phyloP scores from a whole-genome alignment of 345 rosid species.

The Linum usitatissimum region DNA sequence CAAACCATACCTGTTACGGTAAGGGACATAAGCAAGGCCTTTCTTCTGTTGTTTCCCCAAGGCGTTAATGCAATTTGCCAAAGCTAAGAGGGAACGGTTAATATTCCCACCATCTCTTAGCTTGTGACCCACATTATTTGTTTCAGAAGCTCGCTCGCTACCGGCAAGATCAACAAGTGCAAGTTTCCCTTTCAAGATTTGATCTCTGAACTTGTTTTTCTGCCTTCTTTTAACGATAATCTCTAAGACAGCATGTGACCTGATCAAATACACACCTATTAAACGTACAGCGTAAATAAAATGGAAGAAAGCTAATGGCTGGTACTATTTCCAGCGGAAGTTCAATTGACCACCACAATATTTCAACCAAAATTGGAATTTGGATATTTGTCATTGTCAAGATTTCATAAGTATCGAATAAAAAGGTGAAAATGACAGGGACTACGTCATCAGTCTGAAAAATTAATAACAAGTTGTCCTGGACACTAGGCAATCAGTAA shows the following conservation, averaged over 20 bases:
- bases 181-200: conserved; percentile 75
- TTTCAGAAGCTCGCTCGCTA: conserved; percentile 94
- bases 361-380: neutral
- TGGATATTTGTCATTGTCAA: neutral
- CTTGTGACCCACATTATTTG: conserved; percentile 83
- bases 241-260: conserved; percentile 93
- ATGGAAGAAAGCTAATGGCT: neutral
- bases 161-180: conserved; percentile 99
- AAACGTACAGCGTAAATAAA: neutral
- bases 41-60: conserved; percentile 88
- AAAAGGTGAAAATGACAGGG: too few species aligned
- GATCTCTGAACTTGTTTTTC: conserved; percentile 58
- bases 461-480: too few species aligned
- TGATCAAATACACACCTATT: conserved; percentile 16
- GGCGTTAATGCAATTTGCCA: conserved; percentile 94
- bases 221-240: conserved; percentile 75
- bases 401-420: too few species aligned
- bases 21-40: conserved; percentile 97
- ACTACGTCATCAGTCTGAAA: neutral
- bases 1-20: conserved; percentile 64
- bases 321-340: neutral
- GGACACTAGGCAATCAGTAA: neutral
- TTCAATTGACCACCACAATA: neutral
- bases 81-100: conserved; percentile 82
- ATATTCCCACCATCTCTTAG: conserved; percentile 95